Conservation (phyloP, 305 asterid species). For the Fraxinus greggii region DNA sequence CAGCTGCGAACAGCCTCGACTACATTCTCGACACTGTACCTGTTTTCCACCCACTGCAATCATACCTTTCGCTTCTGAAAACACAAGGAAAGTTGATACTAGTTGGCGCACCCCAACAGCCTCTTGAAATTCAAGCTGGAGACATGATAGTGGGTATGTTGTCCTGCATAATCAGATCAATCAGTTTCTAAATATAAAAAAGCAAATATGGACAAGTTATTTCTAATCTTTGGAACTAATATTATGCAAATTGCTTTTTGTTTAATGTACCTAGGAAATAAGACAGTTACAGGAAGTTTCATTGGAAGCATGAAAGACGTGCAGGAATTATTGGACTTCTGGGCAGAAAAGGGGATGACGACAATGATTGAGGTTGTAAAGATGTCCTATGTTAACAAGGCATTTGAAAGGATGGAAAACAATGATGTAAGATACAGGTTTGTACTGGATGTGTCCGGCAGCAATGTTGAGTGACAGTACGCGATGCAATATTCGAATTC, state of each 20-base stretch:
- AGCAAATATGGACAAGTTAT: background rate
- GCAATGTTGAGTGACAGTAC: conserved; percentile 20
- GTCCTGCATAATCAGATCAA: background rate
- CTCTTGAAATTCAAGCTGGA: conserved; percentile 34
- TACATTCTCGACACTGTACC: conserved; percentile 51
- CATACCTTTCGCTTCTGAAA: conserved; percentile 34
- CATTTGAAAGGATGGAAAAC: conserved; percentile 39
- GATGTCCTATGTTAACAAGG: conserved; percentile 35
- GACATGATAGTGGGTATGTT: conserved; percentile 31
- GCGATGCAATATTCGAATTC: background rate
- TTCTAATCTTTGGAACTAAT: background rate
- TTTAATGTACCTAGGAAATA: conserved; percentile 29
- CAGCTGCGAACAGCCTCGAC: conserved; percentile 36
- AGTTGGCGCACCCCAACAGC: conserved; percentile 38
- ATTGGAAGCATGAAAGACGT: conserved; percentile 44
- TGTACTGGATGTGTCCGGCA: conserved; percentile 42
- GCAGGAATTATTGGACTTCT: conserved; percentile 34
- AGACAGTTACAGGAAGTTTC: conserved; percentile 38
- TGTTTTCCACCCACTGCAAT: conserved; percentile 29
- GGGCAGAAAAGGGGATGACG: conserved; percentile 38
- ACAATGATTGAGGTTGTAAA: conserved; percentile 45
- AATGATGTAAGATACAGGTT: conserved; percentile 52
- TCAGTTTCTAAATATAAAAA: background rate
- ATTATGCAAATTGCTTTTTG: background rate
- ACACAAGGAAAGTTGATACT: conserved; percentile 40